Percentiles rank a stretch among this genome's conserved stretches.
Evolutionary conservation across 208 protist genomes (phyloP).

Genomic region (Trypanosoma avium): DNA sequence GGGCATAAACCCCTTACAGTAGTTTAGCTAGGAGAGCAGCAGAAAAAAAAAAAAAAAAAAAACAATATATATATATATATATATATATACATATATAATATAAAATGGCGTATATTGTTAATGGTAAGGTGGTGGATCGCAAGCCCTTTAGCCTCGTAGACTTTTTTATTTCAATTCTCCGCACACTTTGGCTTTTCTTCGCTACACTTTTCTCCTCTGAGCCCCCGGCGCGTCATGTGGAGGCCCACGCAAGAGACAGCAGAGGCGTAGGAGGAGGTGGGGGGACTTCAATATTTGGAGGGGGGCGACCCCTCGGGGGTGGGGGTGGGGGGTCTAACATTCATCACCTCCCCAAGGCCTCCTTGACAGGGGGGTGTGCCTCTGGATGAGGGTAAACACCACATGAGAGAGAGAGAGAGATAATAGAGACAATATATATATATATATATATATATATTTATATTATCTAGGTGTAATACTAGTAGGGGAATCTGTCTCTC

Average conservation of each 20-base stretch:
- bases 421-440: background rate
- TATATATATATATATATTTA: background rate
- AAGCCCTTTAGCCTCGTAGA: slow-evolving; percentile 66
- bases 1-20: no score
- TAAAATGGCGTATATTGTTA: slow-evolving; percentile 71
- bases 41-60: no score
- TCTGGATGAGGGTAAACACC: slow-evolving; percentile 32
- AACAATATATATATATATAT: no score
- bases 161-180: slow-evolving; percentile 41
- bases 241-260: no score
- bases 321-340: slow-evolving; percentile 37
- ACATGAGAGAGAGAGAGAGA: background rate
- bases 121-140: slow-evolving; percentile 73
- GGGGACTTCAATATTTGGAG: no score
- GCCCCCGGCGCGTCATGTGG: slow-evolving; percentile 40
- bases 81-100: no score
- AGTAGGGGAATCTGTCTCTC: slow-evolving; percentile 11
- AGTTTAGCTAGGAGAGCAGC: no score
- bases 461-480: background rate
- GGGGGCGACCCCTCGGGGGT: no score
- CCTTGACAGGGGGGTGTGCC: slow-evolving; percentile 31
- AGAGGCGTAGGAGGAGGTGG: slow-evolving; percentile 32
- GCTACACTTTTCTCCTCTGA: slow-evolving; percentile 59
- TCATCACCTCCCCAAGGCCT: slow-evolving; percentile 45
- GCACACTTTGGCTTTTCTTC: slow-evolving; percentile 61